Evolutionary conservation across 1,284 basidiomycete genomes (phyloP), one percentile per base, ranked within the genome.

Genomic region (Cutaneotrichosporon sp.): DNA sequence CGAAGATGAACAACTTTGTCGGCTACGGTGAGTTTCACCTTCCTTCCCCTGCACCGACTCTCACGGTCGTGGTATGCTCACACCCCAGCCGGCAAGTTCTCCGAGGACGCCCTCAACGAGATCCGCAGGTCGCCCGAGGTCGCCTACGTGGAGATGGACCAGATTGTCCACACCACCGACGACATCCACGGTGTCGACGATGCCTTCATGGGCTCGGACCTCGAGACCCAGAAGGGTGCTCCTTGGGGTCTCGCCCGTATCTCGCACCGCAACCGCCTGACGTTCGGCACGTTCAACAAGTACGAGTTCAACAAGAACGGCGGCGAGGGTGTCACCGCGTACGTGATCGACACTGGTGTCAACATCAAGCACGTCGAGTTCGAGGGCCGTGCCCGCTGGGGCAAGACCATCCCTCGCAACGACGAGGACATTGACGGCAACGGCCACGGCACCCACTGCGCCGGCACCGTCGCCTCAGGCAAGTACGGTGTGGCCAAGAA

Each of bases 241-340:
- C 94, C 95, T 59, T 98, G 97, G 97, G 93, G 97, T 77, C 88
- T 99, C 45, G 95, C 95, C 52, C 91, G 97, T 62, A 87, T 99
- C 75, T 95, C 92, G 68, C 97, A 99, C 82, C 88, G 93, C 59
- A 71, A 83, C 24, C 86, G 81, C 72, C 87, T 99, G 27, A 82
- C 83, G 27, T 88, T 99, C 68, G 81, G 86, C 60, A 98, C 92
- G 29, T 98, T 97, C 83, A 88, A 84, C 69, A 87, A 87, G 79
- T 99, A 98, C 81, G 82, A 87, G 60, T 93, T 91, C 78, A 84
- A 93, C 64, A 34, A 79, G 2, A 62, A 83, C 9, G 93, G 89
- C 49, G 97, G 95, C 59, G 87, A 91, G 59, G 95, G 95, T 70
- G 95, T 99, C 33, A 91, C 93, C 64, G 94, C 91, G 57, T 87